These are phyloP conservation scores for Globisporangium irregulare DNA, from an alignment of 352 stramenopile genomes.

Conservation along the genomic window DNA sequence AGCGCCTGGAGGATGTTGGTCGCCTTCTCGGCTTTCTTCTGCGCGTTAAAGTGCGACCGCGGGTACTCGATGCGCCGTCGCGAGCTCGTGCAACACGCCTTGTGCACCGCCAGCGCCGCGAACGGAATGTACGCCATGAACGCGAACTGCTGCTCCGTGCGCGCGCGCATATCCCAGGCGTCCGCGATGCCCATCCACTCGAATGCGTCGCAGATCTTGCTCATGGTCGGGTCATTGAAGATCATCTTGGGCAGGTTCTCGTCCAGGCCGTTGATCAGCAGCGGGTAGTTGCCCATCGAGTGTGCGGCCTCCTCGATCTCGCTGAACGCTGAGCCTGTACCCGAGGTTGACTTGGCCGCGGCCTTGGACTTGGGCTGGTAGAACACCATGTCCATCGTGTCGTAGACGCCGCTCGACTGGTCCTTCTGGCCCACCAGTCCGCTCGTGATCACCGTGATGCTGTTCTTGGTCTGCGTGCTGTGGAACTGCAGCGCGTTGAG, in stretches of 20 bases:
- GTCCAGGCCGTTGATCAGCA: slow-evolving; percentile 85
- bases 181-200: slow-evolving; percentile 85
- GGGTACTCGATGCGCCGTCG: slow-evolving; percentile 73
- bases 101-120: slow-evolving; percentile 63
- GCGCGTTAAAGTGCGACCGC: slow-evolving; percentile 49
- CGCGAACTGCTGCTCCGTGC: slow-evolving; percentile 67
- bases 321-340: slow-evolving; percentile 22
- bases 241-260: slow-evolving; percentile 88
- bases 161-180: slow-evolving; percentile 57
- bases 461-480: slow-evolving; percentile 33
- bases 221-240: slow-evolving; percentile 89
- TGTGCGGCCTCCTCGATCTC: slow-evolving; percentile 69
- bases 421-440: slow-evolving; percentile 59
- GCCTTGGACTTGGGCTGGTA: slow-evolving; percentile 55
- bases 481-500: slow-evolving; percentile 97
- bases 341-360: slow-evolving; percentile 27
- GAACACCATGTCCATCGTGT: slow-evolving; percentile 73
- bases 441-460: slow-evolving; percentile 27
- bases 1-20: slow-evolving; percentile 68
- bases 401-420: slow-evolving; percentile 53
- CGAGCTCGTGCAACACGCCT: slow-evolving; percentile 72
- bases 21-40: slow-evolving; percentile 55
- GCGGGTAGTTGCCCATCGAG: slow-evolving; percentile 70
- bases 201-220: slow-evolving; percentile 75
- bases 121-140: slow-evolving; percentile 71